A percentile compares a stretch with the other conserved stretches of the same genome.
Evolutionary conservation across 305 asterid genomes (phyloP).

Genomic region (Lippia alba): DNA sequence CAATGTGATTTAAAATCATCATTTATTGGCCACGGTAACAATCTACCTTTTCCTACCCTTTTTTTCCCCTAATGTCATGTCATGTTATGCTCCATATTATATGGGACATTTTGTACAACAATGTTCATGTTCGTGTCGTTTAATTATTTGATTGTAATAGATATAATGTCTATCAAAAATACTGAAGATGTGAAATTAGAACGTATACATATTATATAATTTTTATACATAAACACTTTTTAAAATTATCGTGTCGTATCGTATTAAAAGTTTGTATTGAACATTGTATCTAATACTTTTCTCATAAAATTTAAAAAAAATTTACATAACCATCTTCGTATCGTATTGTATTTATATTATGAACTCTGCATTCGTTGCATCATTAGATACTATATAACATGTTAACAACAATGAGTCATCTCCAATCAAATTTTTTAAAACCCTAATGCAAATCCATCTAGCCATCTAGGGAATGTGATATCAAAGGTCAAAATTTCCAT

Average conservation of each 20-base stretch:
- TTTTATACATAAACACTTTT: too few relatives aligned
- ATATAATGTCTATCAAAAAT: too few relatives aligned
- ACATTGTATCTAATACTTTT: too few relatives aligned
- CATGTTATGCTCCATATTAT: neutral
- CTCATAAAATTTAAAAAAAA: too few relatives aligned
- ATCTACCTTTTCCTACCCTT: neutral
- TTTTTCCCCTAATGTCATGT: too few relatives aligned
- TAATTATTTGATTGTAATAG: too few relatives aligned
- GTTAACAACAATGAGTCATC: neutral
- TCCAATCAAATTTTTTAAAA: neutral
- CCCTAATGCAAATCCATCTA: neutral
- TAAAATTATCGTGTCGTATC: too few relatives aligned
- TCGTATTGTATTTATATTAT: neutral
- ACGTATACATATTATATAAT: too few relatives aligned
- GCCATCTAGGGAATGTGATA: constrained; percentile 4
- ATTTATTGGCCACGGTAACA: neutral
- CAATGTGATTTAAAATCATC: neutral
- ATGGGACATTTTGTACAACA: neutral
- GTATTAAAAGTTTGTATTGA: too few relatives aligned
- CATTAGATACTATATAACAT: neutral
- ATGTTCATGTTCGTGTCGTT: too few relatives aligned
- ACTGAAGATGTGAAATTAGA: too few relatives aligned
- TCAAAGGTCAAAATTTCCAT: neutral
- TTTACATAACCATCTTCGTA: too few relatives aligned
- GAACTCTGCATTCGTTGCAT: neutral